phyloP scores from a whole-genome alignment of 257 asterid genomes.

The Phtheirospermum japonicum region DNA sequence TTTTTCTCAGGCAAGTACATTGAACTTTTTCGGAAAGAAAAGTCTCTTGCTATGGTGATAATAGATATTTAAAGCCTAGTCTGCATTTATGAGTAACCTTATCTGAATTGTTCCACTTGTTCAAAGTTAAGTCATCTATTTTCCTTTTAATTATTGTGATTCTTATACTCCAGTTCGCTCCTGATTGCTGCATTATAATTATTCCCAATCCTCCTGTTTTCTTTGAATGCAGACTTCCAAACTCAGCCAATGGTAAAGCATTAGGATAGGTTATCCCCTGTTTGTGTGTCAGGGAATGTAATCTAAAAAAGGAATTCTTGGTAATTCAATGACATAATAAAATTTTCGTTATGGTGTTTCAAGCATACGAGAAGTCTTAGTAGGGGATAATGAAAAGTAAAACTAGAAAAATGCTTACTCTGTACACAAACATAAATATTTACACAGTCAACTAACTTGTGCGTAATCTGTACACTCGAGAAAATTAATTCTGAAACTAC shows the following conservation, averaged over 20 bases:
- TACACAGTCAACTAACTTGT: too few relatives aligned
- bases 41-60: not conserved
- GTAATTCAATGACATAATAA: too few relatives aligned
- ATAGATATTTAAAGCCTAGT: not conserved
- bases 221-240: not conserved
- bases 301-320: too few relatives aligned
- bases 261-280: not conserved
- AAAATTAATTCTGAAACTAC: too few relatives aligned
- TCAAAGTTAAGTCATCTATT: not conserved
- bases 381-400: not conserved
- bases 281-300: not conserved
- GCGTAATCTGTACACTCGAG: too few relatives aligned
- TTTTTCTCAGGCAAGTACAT: slow-evolving; percentile 75
- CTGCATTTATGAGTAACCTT: slow-evolving; percentile 1
- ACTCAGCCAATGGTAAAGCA: not conserved
- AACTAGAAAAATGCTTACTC: too few relatives aligned
- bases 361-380: not conserved
- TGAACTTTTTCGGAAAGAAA: not conserved
- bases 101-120: not conserved
- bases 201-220: slow-evolving; percentile 17
- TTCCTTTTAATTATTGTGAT: not conserved
- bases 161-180: not conserved
- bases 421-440: too few relatives aligned
- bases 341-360: slow-evolving; percentile 1
- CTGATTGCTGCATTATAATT: not conserved